These are phyloP conservation scores for Hymenoscyphus occultus DNA, from an alignment of 2,329 filamentous ascomycete species.

Conservation along the genomic window DNA sequence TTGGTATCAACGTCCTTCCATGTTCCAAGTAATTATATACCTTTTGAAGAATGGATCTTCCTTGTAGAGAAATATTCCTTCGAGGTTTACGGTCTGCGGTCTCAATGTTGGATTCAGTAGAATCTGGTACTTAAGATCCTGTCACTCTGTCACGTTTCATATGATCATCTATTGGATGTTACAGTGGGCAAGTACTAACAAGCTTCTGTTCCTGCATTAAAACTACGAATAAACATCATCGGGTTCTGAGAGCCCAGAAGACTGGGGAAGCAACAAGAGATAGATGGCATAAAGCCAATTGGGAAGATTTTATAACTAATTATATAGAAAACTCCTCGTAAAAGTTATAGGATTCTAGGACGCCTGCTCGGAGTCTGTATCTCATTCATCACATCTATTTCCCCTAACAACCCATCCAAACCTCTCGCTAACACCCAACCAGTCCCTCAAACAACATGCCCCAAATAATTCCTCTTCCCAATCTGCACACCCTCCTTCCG, in stretches of 20 bases:
- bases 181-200: no score
- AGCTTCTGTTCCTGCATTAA: no score
- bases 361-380: background rate
- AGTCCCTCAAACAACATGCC: background rate
- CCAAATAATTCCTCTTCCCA: conserved; percentile 58
- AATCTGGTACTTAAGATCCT: no score
- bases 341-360: no score
- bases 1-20: background rate
- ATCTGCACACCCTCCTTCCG: conserved; percentile 59
- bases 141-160: no score
- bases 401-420: background rate
- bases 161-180: no score
- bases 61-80: background rate
- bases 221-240: background rate
- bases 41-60: background rate
- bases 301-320: conserved; percentile 14
- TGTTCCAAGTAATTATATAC: no score
- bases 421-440: background rate
- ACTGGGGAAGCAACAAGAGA: conserved; percentile 27
- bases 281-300: conserved; percentile 29
- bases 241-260: conserved; percentile 28
- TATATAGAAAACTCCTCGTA: no score
- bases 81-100: background rate
- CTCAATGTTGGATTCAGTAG: background rate
- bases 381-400: background rate